phyloP scores from a whole-genome alignment of 202 grass and related monocot genomes.

The Carex arenaria region DNA sequence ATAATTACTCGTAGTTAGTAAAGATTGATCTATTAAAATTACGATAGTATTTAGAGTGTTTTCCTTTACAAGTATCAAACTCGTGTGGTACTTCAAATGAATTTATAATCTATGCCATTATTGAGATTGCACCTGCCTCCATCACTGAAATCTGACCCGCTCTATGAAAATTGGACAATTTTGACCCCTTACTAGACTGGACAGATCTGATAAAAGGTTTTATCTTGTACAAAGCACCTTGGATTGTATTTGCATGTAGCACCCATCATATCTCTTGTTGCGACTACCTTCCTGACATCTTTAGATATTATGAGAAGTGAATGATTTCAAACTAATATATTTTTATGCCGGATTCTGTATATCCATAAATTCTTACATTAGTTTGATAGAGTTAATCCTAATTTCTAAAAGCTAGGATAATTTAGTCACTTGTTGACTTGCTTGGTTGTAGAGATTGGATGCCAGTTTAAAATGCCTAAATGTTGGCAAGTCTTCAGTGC shows the following conservation, averaged over 20 bases:
- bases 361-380: background rate
- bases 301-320: background rate
- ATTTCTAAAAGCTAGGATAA: background rate
- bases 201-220: background rate
- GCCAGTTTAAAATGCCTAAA: background rate
- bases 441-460: background rate
- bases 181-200: background rate
- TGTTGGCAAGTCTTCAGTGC: background rate
- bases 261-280: background rate
- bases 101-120: background rate
- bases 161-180: background rate
- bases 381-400: background rate
- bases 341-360: background rate
- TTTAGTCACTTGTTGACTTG: background rate
- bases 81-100: background rate
- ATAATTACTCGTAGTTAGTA: too few relatives aligned
- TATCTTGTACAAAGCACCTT: background rate
- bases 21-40: background rate
- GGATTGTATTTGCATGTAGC: background rate
- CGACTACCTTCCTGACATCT: background rate
- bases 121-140: background rate
- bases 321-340: background rate
- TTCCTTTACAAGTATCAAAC: background rate
- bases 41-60: conserved; percentile 4
- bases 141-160: background rate